Conservation (phyloP, 352 stramenopile genomes). For the Phytophthora nicotianae region DNA sequence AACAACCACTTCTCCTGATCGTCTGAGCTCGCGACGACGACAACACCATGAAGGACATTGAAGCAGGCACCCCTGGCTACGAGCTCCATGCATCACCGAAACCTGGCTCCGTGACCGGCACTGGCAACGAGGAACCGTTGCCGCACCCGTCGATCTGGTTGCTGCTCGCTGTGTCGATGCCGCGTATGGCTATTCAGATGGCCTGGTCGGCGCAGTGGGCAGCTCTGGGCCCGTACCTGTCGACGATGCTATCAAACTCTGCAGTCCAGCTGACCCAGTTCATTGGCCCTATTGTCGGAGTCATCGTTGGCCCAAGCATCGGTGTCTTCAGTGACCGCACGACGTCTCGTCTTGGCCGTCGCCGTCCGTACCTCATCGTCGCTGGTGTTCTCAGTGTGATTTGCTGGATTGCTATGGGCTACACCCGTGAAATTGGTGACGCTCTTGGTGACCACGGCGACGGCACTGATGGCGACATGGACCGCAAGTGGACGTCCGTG, state of each 20-base stretch:
- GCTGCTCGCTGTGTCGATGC: constrained; percentile 31
- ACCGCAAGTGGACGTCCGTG: constrained; percentile 33
- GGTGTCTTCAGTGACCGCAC: constrained; percentile 40
- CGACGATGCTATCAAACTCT: constrained; percentile 44
- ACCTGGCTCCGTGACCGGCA: constrained; percentile 12
- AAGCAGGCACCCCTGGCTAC: constrained; percentile 31
- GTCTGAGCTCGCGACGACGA: constrained; percentile 11
- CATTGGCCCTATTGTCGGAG: constrained; percentile 33
- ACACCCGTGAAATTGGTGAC: constrained; percentile 39
- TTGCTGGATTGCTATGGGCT: constrained; percentile 64
- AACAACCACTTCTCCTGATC: constrained; percentile 3
- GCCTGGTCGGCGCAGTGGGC: constrained; percentile 37
- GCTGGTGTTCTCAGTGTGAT: constrained; percentile 41
- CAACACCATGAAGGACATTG: constrained; percentile 31
- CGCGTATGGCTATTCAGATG: constrained; percentile 40
- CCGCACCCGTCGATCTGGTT: constrained; percentile 34
- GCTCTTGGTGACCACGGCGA: constrained; percentile 29
- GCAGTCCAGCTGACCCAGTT: constrained; percentile 40
- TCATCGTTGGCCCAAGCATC: constrained; percentile 30
- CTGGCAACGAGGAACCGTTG: constrained; percentile 25
- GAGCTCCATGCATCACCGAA: constrained; percentile 31
- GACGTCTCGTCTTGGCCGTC: constrained; percentile 47
- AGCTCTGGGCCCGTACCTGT: constrained; percentile 49
- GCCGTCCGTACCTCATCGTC: constrained; percentile 43
- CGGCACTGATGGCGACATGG: background rate